Evolutionary conservation across 2,329 filamentous ascomycete species (phyloP), one percentile per base, ranked within the genome.

Genomic region (Trichoderma citrinoviride): DNA sequence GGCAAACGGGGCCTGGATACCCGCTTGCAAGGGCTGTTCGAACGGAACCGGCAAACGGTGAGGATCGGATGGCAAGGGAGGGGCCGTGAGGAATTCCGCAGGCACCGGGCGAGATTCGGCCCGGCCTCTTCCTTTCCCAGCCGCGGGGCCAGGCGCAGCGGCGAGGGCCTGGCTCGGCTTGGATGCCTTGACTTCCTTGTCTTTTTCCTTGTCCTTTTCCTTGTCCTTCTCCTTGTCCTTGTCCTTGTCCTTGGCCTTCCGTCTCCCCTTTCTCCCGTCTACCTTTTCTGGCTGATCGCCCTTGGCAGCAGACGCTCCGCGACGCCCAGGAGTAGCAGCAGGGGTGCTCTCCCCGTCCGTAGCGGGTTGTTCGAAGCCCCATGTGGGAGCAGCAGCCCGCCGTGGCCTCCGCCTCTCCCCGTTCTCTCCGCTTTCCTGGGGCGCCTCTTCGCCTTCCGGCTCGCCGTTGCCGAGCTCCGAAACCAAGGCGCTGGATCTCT

Each of bases 341-440:
- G 83, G 82, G 2, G 86, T 85, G 49, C 79, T 81, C 70, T 92
- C 90, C 17, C 84, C 83, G 65, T 92, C 89, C 33, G 79, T 81
- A 10, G 79, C 77, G 63, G 72, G 80, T 71, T 76, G 88, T 71
- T 91, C 89, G 65, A 83, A 85, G 47, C 85, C 86, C 79, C 89
- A 93, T 0, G 87, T 91, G 3, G 91, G 90, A 12, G 91, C 90
- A 19, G 85, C 85, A 23, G 86, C 86, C 69, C 87, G 82, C 44
- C 86, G 81, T n/a, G 86, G 87, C 17, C 86, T 80, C 64, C 86
- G 80, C 54, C 85, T 78, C 71, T 88, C 85, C 37, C 84, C 84
- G 66, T 84, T 86, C 71, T 89, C 87, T 41, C 82, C 82, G 6
- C 79, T 81, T 21, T 87, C 85, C 29, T 82, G 80, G 3, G 60